Evolutionary conservation across 225 moss, liverwort and hornwort genomes (phyloP).

Genomic region (Physcomitrium patens): DNA sequence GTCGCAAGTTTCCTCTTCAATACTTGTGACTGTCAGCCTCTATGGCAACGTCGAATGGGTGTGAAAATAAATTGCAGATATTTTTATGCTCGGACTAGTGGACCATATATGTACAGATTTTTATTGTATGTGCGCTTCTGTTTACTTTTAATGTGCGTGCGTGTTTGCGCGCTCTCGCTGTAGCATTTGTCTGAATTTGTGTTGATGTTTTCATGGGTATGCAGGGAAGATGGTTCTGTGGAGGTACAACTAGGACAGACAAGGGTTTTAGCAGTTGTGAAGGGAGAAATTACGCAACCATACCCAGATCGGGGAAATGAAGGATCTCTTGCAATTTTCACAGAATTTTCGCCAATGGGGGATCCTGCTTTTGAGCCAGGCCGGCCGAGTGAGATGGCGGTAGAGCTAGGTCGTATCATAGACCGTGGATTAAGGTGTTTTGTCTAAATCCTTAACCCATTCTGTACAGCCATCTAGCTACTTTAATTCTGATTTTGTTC

Average conservation of each 20-base stretch:
- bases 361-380: slow-evolving; percentile 81
- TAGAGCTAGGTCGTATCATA: slow-evolving; percentile 83
- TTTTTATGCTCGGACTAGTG: not conserved
- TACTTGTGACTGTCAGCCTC: not conserved
- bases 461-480: not conserved
- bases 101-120: too few species aligned
- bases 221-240: slow-evolving; percentile 86
- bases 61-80: not conserved
- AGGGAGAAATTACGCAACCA: slow-evolving; percentile 72
- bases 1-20: not conserved
- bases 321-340: slow-evolving; percentile 73
- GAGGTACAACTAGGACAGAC: slow-evolving; percentile 81
- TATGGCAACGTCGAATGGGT: not conserved
- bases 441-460: not conserved
- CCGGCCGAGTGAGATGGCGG: slow-evolving; percentile 77
- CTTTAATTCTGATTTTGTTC: not conserved
- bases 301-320: slow-evolving; percentile 83
- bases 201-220: not conserved
- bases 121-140: too few species aligned
- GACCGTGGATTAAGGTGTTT: slow-evolving; percentile 81
- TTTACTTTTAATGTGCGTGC: too few species aligned
- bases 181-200: not conserved
- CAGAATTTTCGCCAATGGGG: slow-evolving; percentile 87
- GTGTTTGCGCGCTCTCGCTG: not conserved
- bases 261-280: slow-evolving; percentile 71